Percentiles rank a stretch among this genome's conserved stretches.
phyloP scores from a whole-genome alignment of 257 asterid species.

The Primulina huaijiensis region DNA sequence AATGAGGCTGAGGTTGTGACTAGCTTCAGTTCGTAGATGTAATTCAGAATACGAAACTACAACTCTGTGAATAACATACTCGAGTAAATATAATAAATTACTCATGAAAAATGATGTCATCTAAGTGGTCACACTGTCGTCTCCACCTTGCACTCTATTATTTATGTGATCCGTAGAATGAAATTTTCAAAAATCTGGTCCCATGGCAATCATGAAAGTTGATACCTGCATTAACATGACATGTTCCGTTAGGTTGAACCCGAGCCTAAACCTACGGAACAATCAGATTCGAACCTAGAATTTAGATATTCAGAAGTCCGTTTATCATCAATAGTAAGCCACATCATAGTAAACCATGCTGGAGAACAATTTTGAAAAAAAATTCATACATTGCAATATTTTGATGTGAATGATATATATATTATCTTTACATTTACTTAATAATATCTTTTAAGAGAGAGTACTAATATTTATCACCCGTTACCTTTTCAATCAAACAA shows the following conservation, averaged over 20 bases:
- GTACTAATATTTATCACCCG: background rate
- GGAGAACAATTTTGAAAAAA: too few species aligned
- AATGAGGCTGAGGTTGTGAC: background rate
- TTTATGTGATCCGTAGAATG: too few species aligned
- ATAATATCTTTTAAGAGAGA: too few species aligned
- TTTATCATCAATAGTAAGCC: too few species aligned
- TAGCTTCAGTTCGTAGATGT: background rate
- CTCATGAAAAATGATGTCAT: too few species aligned
- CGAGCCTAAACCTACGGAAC: too few species aligned
- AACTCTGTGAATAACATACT: background rate
- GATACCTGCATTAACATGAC: background rate
- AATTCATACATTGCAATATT: too few species aligned
- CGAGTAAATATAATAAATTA: too few species aligned
- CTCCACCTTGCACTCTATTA: too few species aligned
- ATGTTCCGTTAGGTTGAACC: background rate
- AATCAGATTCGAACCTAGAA: background rate
- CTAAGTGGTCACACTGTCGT: too few species aligned
- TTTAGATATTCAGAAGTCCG: background rate
- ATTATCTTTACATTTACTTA: too few species aligned
- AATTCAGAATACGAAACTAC: background rate
- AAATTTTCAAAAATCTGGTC: background rate
- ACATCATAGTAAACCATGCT: too few species aligned
- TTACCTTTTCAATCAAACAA: background rate
- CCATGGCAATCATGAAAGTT: background rate
- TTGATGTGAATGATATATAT: background rate